A percentile compares a stretch with the other conserved stretches of the same genome.
These are phyloP conservation scores for Neoboletus magnificus DNA, from an alignment of 768 basidiomycete genomes.

Conservation along the genomic window DNA sequence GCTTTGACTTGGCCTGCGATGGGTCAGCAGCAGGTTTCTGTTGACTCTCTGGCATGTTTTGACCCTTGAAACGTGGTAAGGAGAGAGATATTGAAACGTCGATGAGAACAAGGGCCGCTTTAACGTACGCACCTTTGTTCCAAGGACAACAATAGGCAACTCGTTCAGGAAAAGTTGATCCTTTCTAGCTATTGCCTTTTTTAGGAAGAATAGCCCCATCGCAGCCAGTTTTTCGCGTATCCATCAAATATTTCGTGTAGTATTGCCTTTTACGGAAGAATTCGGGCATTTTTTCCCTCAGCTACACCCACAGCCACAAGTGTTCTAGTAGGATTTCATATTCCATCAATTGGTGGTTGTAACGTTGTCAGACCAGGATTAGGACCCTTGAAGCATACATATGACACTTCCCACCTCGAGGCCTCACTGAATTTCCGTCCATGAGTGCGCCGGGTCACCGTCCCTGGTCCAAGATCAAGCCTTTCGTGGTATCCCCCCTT, in stretches of 20 bases:
- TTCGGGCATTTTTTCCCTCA: not conserved
- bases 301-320: no score
- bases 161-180: slow-evolving; percentile 4
- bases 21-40: slow-evolving; percentile 18
- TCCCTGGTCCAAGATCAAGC: no score
- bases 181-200: not conserved
- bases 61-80: not conserved
- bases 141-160: no score
- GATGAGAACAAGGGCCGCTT: slow-evolving; percentile 13
- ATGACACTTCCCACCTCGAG: no score
- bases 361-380: no score
- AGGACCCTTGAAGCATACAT: no score
- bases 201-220: not conserved
- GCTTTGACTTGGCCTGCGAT: slow-evolving; percentile 40
- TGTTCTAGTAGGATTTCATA: not conserved
- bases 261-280: not conserved
- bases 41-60: slow-evolving; percentile 29
- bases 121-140: slow-evolving; percentile 1
- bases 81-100: slow-evolving; percentile 1
- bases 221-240: slow-evolving; percentile 2
- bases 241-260: not conserved
- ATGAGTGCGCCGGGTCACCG: no score
- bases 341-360: no score
- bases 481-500: not conserved
- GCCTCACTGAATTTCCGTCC: no score